phyloP scores from a whole-genome alignment of 2,329 filamentous ascomycete genomes.

The Leptographium galeiforme region DNA sequence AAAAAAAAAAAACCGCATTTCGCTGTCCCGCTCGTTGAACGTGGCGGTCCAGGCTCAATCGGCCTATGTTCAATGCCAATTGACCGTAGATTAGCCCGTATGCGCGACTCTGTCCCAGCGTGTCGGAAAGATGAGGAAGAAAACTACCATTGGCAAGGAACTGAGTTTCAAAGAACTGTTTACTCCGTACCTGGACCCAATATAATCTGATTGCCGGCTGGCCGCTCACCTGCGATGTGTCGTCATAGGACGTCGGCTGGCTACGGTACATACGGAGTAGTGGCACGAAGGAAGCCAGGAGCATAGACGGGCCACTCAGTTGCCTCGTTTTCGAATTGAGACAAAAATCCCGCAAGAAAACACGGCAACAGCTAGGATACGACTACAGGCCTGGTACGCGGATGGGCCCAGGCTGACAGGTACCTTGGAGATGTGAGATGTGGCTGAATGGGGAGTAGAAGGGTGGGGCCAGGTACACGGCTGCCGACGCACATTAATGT shows the following conservation, averaged over 20 bases:
- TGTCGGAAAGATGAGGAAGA: not conserved
- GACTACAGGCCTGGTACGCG: slow-evolving; percentile 11
- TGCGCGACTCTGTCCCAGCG: not conserved
- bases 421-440: slow-evolving; percentile 15
- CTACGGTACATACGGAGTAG: not conserved
- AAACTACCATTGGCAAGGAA: not conserved
- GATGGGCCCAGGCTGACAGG: slow-evolving; percentile 13
- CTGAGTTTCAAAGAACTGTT: too few species aligned
- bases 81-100: too few species aligned
- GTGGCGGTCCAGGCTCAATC: not conserved
- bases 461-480: slow-evolving; percentile 15
- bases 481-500: slow-evolving; percentile 16
- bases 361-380: not conserved
- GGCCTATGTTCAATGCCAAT: not conserved
- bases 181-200: not conserved
- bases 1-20: not conserved
- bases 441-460: slow-evolving; percentile 11
- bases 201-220: not conserved
- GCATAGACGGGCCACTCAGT: not conserved
- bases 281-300: not conserved
- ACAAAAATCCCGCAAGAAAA: slow-evolving; percentile 6
- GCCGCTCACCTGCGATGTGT: not conserved
- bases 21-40: not conserved
- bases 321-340: not conserved
- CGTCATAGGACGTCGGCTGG: not conserved